These are phyloP conservation scores for Fusarium tricinctum DNA, from an alignment of 2,329 filamentous ascomycete species.

Conservation along the genomic window DNA sequence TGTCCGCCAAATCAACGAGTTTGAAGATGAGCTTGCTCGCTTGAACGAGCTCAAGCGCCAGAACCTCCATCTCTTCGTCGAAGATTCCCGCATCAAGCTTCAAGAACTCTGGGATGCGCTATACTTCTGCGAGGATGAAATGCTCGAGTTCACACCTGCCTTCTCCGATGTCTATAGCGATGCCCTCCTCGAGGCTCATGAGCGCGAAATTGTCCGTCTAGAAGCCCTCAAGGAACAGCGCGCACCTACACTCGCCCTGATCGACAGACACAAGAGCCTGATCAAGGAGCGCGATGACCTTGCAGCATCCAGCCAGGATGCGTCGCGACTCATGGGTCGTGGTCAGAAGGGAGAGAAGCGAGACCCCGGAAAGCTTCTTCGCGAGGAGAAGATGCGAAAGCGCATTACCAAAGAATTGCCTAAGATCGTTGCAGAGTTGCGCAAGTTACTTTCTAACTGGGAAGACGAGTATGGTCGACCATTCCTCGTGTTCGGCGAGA, in stretches of 20 bases:
- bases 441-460: conserved; percentile 85
- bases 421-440: conserved; percentile 88
- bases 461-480: conserved; percentile 95
- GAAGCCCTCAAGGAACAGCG: conserved; percentile 89
- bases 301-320: conserved; percentile 91
- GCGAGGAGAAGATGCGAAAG: conserved; percentile 99
- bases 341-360: conserved; percentile 94
- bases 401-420: conserved; percentile 95
- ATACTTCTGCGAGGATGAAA: conserved; percentile 97
- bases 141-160: conserved; percentile 96
- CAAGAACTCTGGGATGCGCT: conserved; percentile 96
- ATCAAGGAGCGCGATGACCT: conserved; percentile 90
- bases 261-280: conserved; percentile 86
- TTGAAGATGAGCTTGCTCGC: conserved; percentile 88
- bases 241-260: conserved; percentile 82
- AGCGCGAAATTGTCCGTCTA: conserved; percentile 87
- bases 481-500: conserved; percentile 92
- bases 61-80: conserved; percentile 95
- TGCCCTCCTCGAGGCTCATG: conserved; percentile 92
- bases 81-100: conserved; percentile 89
- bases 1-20: conserved; percentile 92
- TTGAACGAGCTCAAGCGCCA: conserved; percentile 94
- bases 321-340: conserved; percentile 90
- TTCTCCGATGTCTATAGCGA: conserved; percentile 98
- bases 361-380: conserved; percentile 91